Evolutionary conservation across 1,284 basidiomycete species (phyloP).

Genomic region (Entoloma clypeatum): DNA sequence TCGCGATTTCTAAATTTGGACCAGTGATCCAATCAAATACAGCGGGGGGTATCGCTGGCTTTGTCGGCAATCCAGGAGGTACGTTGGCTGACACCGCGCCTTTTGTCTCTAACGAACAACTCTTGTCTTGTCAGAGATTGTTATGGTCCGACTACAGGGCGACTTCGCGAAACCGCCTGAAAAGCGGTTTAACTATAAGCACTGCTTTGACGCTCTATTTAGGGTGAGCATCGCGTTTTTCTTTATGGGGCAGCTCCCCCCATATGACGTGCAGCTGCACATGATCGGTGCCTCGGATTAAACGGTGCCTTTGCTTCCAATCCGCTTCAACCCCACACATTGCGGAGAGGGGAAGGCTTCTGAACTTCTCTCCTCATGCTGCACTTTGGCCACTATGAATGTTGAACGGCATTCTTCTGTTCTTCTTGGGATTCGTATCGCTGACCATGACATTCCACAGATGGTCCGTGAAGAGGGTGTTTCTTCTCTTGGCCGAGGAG

Average conservation of each 20-base stretch:
- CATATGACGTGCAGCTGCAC: conserved; percentile 5
- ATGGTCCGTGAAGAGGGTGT: conserved; percentile 84
- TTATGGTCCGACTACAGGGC: conserved; percentile 84
- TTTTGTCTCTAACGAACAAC: neutral
- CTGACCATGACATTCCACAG: conserved; percentile 30
- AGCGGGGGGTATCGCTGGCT: conserved; percentile 80
- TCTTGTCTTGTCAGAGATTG: conserved; percentile 53
- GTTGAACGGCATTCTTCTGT: neutral
- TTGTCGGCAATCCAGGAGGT: conserved; percentile 88
- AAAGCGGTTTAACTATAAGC: conserved; percentile 83
- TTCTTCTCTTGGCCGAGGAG: conserved; percentile 73
- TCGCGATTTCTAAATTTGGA: neutral
- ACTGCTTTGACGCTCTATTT: conserved; percentile 81
- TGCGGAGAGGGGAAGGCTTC: no score
- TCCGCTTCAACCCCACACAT: no score
- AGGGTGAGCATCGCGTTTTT: conserved; percentile 46
- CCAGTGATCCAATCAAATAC: conserved; percentile 12
- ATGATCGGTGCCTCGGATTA: conserved; percentile 14
- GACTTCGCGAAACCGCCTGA: conserved; percentile 84
- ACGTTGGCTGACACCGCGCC: conserved; percentile 21
- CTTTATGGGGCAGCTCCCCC: conserved; percentile 11
- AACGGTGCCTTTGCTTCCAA: no score
- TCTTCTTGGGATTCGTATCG: conserved; percentile 5
- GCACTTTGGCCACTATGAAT: neutral
- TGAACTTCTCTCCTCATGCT: conserved; percentile 7